phyloP scores from a whole-genome alignment of 2,329 filamentous ascomycete species.

The Sporothrix phasma region DNA sequence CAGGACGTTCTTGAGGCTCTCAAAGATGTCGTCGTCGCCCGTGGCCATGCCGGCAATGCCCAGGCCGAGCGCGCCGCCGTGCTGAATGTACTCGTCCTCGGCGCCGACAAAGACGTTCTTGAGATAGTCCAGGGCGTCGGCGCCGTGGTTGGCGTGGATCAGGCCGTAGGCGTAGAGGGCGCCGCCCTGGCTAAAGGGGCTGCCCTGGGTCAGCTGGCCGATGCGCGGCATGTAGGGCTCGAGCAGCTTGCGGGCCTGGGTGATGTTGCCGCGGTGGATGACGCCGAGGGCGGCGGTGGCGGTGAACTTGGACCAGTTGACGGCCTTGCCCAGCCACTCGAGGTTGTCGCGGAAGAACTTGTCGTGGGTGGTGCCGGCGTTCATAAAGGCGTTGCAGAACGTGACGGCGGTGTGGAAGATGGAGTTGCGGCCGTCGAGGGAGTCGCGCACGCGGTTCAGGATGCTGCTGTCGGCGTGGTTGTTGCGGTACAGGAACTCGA shows the following conservation, averaged over 20 bases:
- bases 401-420: conserved; percentile 98
- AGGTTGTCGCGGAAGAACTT: conserved; percentile 98
- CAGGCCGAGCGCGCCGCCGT: conserved; percentile 87
- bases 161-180: conserved; percentile 91
- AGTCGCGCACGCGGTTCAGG: conserved; percentile 92
- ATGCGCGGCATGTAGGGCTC: conserved; percentile 86
- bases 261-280: conserved; percentile 90
- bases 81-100: conserved; percentile 87
- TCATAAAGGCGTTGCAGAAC: conserved; percentile 98
- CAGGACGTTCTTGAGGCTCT: conserved; percentile 78
- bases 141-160: conserved; percentile 95
- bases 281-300: conserved; percentile 93
- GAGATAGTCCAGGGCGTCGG: conserved; percentile 74
- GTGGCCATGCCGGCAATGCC: conserved; percentile 98
- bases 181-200: conserved; percentile 90
- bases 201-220: conserved; percentile 64
- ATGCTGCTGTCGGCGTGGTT: conserved; percentile 89
- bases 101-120: conserved; percentile 64
- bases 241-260: conserved; percentile 83
- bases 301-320: conserved; percentile 99
- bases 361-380: conserved; percentile 94
- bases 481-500: conserved; percentile 83
- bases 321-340: conserved; percentile 95
- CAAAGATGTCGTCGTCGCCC: conserved; percentile 80
- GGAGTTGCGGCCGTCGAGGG: conserved; percentile 87